Base-by-base conservation (phyloP, 2,329 filamentous ascomycete species). In the Alternaria conjuncta region DNA sequence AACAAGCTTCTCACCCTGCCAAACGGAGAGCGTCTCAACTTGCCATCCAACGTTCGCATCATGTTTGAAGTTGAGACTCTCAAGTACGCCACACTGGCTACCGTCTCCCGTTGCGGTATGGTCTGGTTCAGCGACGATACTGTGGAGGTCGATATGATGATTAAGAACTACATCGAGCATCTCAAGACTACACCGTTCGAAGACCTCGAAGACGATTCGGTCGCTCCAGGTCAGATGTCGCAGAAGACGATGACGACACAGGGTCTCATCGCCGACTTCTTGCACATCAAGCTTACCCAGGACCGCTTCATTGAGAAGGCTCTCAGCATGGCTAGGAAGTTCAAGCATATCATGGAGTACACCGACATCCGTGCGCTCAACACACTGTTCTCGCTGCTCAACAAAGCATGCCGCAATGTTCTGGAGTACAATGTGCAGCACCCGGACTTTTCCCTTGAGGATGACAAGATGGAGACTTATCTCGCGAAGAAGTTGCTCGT, bases 81-180 rank as follows among this genome's bases (percentile, higher is more conserved):
- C 64, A 97, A 96, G 78, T 99, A 99, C 78, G 96, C 96, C 41
- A 99, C 96, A 0, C 88, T 99, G 47, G 96, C 96, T 60, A 99
- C 96, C n/a, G 96, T 99, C 76, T 96, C 92, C 89, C 94, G 96
- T 83, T 99, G 96, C 79, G 96, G 96, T 86, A 99, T 99, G 96
- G 96, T 99, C 13, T 99, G 96, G 96, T 99, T 98, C 83, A 99
- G 94, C 78, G 95, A 97, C 74, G 96, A 99, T 76, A 98, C 94
- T 26, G 95, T 99, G 44, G 95, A 93, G 30, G 88, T 95, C 1
- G 88, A 87, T 69, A 97, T 99, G 92, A 92, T 98, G 89, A 91
- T 98, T 44, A 86, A 89, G 66, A 93, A 98, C 81, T 97, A 99
- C 75, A 87, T 99, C 56, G 89, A 96, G 64, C 89, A 90, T 50